Conservation (phyloP, 495 filamentous ascomycete genomes). For the Hypoxylon cercidicola region DNA sequence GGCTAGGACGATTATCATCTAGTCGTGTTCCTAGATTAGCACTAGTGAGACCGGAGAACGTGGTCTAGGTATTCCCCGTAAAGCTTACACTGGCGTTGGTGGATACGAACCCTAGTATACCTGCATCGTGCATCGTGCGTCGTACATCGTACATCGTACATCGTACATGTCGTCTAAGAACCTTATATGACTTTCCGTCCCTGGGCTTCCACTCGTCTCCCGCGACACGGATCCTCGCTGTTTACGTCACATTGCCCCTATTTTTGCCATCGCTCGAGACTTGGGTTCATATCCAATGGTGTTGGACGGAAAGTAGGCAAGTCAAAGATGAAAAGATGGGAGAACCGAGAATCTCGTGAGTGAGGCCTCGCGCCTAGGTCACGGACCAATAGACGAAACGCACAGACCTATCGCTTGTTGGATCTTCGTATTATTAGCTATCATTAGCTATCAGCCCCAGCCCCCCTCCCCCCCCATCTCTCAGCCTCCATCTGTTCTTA, state of each 20-base stretch:
- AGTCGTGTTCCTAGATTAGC: conserved; percentile 40
- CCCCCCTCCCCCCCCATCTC: conserved; percentile 30
- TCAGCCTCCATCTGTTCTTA: conserved; percentile 30
- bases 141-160: conserved; percentile 22
- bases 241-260: conserved; percentile 35
- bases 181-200: conserved; percentile 1
- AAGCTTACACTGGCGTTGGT: conserved; percentile 5
- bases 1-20: conserved; percentile 1
- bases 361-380: conserved; percentile 38
- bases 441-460: conserved; percentile 28
- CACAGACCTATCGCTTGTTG: conserved; percentile 9
- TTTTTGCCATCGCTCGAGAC: conserved; percentile 11
- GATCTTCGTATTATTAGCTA: conserved; percentile 36
- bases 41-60: conserved; percentile 19
- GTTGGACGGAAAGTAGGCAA: not conserved
- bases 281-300: not conserved
- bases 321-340: not conserved
- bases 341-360: not conserved
- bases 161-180: conserved; percentile 27
- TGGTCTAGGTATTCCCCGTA: conserved; percentile 16
- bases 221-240: not conserved
- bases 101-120: conserved; percentile 22
- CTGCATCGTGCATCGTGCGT: conserved; percentile 33
- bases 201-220: not conserved
- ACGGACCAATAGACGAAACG: conserved; percentile 25